Base-by-base conservation (phyloP, 306 rosid genomes). In the Vigna trinervia region DNA sequence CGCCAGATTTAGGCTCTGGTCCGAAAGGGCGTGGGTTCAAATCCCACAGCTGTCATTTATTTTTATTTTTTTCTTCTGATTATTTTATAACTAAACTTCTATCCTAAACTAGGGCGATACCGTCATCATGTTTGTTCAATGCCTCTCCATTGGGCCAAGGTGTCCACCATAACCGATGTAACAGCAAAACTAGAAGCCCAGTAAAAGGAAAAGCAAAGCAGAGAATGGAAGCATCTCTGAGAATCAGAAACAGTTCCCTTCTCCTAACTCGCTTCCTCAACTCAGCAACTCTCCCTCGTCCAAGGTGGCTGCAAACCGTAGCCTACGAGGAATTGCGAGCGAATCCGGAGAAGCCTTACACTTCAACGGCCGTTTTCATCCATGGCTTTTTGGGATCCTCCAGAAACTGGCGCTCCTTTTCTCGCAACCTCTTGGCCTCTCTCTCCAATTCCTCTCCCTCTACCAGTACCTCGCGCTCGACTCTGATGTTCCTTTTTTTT, bases 11-110 rank as follows among this genome's bases (percentile, higher is more conserved):
- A 91, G 92, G 97, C 97, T 90, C 90, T 90, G 96, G 97, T 88
- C 92, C 92, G 94, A 74, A 92, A 87, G 97, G 96, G 96, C 97
- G 92, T 92, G 96, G 94, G 94, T 90, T 90, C 92, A 90, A 90
- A 89, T 90, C 94, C 91, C 91, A 89, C 97, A 87, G 96, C 92
- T 84, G 96, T 90, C 93, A 45, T 0, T 45, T 2, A 0, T 45
- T 0, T 45, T 0, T 0, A 8, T 4, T 73, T 45, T 36, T 17
- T 20, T 1, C 1, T 11, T 26, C 0, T 5, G 0, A 15, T 19
- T 2, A 53, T 17, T 17, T 53, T 8, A 22, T 9, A 5, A 26
- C n/a, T 26, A 58, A 58, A 11, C 1, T 51, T 3, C 0, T 28
- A 4, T 0, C 19, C 11, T 51, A 53, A 56, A 56, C 26, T 4